phyloP scores from a whole-genome alignment of 495 filamentous ascomycete species.

The Hyaloscypha variabilis region DNA sequence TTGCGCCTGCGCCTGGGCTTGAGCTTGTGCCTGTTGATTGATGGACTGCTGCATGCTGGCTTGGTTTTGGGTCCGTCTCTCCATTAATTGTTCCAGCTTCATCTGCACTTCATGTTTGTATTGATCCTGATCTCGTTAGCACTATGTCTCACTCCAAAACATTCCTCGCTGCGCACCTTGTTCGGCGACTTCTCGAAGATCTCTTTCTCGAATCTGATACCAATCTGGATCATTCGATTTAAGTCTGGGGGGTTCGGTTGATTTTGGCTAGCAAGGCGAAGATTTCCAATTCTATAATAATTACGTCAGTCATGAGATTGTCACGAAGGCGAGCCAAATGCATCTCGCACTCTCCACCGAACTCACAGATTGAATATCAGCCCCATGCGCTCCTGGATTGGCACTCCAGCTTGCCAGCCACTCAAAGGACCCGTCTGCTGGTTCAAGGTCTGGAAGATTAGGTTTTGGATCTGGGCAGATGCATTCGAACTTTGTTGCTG shows the following conservation, averaged over 20 bases:
- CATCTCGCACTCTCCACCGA: background rate
- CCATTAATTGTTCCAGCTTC: slow-evolving; percentile 47
- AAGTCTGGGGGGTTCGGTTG: slow-evolving; percentile 39
- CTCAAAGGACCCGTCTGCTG: slow-evolving; percentile 20
- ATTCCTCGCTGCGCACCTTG: slow-evolving; percentile 36
- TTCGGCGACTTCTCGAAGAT: slow-evolving; percentile 42
- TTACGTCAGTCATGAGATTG: background rate
- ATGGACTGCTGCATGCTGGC: slow-evolving; percentile 33
- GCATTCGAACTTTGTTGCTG: slow-evolving; percentile 12
- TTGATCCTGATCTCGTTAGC: slow-evolving; percentile 19
- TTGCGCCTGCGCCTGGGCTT: slow-evolving; percentile 35
- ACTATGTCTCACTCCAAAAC: background rate
- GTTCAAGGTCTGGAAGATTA: slow-evolving; percentile 24
- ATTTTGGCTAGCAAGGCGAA: slow-evolving; percentile 44
- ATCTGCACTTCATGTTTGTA: slow-evolving; percentile 41
- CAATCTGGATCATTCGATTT: slow-evolving; percentile 35
- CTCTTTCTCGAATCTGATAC: slow-evolving; percentile 44
- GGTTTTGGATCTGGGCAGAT: slow-evolving; percentile 20
- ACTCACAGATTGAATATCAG: slow-evolving; percentile 37
- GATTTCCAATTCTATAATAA: slow-evolving; percentile 22
- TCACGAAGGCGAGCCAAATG: background rate
- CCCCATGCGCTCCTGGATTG: slow-evolving; percentile 32
- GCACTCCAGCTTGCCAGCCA: slow-evolving; percentile 35
- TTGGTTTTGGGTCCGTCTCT: slow-evolving; percentile 42
- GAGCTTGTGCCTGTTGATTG: slow-evolving; percentile 36